Evolutionary conservation across 345 rosid species (phyloP).

Genomic region (Populus alba): DNA sequence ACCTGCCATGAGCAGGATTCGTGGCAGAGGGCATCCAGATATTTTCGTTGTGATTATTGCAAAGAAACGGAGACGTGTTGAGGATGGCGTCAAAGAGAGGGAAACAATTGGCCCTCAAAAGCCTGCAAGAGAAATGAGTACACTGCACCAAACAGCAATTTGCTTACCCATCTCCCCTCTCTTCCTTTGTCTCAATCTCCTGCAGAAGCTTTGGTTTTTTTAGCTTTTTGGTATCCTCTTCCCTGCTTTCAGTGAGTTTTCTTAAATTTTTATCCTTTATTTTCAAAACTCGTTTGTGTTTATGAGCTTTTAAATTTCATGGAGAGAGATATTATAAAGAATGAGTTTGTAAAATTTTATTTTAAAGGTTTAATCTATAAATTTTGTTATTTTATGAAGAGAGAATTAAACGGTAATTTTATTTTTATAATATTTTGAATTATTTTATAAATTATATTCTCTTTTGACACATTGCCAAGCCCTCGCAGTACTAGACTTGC

Average conservation of each 20-base stretch:
- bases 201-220: slow-evolving; percentile 34
- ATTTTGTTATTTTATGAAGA: no score
- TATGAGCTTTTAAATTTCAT: slow-evolving; percentile 31
- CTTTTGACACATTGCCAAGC: no score
- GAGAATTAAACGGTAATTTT: no score
- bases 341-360: no score
- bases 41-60: slow-evolving; percentile 73
- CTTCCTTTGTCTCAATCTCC: slow-evolving; percentile 20
- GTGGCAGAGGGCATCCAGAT: slow-evolving; percentile 54
- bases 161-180: slow-evolving; percentile 16
- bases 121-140: slow-evolving; percentile 90
- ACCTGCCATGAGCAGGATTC: slow-evolving; percentile 58
- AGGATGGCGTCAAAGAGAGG: slow-evolving; percentile 34
- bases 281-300: slow-evolving; percentile 35
- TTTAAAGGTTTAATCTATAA: no score
- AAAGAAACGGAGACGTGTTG: slow-evolving; percentile 40
- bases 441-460: no score
- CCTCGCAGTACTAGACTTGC: no score
- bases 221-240: slow-evolving; percentile 37
- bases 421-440: no score
- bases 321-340: background rate
- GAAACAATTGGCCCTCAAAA: slow-evolving; percentile 63
- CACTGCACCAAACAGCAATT: slow-evolving; percentile 38
- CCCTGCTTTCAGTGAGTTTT: slow-evolving; percentile 29
- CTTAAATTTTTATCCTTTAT: slow-evolving; percentile 23